These are phyloP conservation scores for Ulmus americana DNA, from an alignment of 331 rosid genomes.

Conservation along the genomic window DNA sequence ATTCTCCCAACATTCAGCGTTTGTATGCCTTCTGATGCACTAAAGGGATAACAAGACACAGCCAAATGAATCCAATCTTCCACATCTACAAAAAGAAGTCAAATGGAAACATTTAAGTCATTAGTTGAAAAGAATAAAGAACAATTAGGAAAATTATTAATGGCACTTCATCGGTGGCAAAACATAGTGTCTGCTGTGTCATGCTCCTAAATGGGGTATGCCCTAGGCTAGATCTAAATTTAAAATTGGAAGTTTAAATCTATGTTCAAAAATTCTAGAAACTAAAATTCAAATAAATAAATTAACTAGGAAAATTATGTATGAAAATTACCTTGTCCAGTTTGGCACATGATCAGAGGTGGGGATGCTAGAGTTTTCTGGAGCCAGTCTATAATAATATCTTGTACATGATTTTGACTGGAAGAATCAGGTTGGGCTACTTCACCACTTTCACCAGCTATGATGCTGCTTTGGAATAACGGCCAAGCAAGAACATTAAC, in stretches of 20 bases:
- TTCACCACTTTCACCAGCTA: slow-evolving; percentile 30
- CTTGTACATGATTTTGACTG: slow-evolving; percentile 37
- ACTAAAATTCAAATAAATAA: background rate
- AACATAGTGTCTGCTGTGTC: background rate
- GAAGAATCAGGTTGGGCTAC: slow-evolving; percentile 34
- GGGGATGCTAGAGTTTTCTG: slow-evolving; percentile 55
- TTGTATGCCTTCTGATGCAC: slow-evolving; percentile 41
- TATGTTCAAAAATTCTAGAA: too few relatives aligned
- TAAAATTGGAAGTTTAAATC: too few relatives aligned
- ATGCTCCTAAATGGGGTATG: background rate
- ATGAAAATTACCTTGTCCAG: slow-evolving; percentile 60
- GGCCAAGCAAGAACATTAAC: slow-evolving; percentile 52
- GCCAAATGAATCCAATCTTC: slow-evolving; percentile 82
- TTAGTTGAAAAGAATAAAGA: slow-evolving; percentile 11
- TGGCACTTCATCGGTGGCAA: slow-evolving; percentile 1
- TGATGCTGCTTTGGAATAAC: slow-evolving; percentile 27
- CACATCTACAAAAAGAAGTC: slow-evolving; percentile 52
- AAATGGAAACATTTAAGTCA: background rate
- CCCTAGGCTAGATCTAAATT: background rate
- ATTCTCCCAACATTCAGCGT: slow-evolving; percentile 52
- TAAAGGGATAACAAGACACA: slow-evolving; percentile 73
- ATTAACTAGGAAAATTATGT: background rate
- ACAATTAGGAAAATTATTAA: background rate
- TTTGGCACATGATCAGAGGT: slow-evolving; percentile 61
- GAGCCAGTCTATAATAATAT: slow-evolving; percentile 62